Percentiles rank a stretch among this genome's conserved stretches.
phyloP scores from a whole-genome alignment of 495 filamentous ascomycete genomes.

The Lasiosphaeria ovina region DNA sequence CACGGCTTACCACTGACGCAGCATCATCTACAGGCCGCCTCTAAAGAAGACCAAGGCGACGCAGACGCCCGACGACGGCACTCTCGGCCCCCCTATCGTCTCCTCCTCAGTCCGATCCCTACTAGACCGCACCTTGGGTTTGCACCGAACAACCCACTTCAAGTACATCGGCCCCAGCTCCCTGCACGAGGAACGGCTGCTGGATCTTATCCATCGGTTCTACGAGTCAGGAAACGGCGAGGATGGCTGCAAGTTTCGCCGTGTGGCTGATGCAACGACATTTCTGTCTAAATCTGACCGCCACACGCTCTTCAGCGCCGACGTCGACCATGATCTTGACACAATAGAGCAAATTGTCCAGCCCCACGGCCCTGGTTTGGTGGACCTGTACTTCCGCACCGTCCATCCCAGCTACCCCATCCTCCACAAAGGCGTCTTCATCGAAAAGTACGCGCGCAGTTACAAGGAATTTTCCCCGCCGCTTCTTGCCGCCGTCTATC shows the following conservation, averaged over 20 bases:
- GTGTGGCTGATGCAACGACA: constrained; percentile 61
- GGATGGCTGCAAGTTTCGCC: constrained; percentile 52
- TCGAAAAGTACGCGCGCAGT: constrained; percentile 63
- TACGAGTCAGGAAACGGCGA: constrained; percentile 31
- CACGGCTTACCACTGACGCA: background rate
- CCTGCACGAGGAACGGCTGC: constrained; percentile 52
- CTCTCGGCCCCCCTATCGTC: background rate
- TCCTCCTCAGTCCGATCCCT: constrained; percentile 28
- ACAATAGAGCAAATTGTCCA: constrained; percentile 66
- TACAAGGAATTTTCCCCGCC: constrained; percentile 66
- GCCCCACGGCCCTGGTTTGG: constrained; percentile 64
- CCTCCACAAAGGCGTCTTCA: constrained; percentile 69
- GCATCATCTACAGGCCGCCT: constrained; percentile 9
- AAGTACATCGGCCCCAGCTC: constrained; percentile 46
- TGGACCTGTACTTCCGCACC: constrained; percentile 70
- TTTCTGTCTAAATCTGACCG: constrained; percentile 62
- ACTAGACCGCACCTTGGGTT: constrained; percentile 42
- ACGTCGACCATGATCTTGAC: constrained; percentile 55
- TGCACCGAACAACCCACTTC: constrained; percentile 43
- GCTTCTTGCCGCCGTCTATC: constrained; percentile 71
- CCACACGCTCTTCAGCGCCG: constrained; percentile 38
- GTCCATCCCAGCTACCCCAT: constrained; percentile 79
- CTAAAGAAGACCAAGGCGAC: constrained; percentile 19
- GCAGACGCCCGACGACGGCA: constrained; percentile 14
- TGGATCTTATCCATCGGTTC: constrained; percentile 47